A percentile compares a stretch with the other conserved stretches of the same genome.
These are phyloP conservation scores for Wallacemonas sp. DNA, from an alignment of 208 protist species.

Conservation along the genomic window DNA sequence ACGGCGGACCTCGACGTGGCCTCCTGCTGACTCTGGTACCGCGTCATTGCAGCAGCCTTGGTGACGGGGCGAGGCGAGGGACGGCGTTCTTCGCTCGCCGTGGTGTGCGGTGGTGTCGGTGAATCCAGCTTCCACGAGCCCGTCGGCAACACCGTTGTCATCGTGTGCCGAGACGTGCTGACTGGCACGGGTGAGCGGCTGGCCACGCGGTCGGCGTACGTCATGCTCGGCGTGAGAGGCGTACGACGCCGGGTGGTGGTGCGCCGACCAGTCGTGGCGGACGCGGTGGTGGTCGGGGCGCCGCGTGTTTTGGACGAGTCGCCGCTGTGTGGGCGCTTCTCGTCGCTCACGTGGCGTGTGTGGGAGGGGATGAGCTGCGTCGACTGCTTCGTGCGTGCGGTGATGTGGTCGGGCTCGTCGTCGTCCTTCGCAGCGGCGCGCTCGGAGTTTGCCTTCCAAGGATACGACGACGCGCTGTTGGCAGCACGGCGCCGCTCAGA, in stretches of 20 bases:
- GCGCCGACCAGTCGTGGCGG: constrained; percentile 12
- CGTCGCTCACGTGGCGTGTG: not conserved
- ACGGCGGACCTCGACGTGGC: too few relatives aligned
- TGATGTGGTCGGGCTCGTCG: constrained; percentile 2
- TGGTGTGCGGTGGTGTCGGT: constrained; percentile 19
- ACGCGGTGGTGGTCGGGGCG: not conserved
- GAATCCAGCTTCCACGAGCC: constrained; percentile 29
- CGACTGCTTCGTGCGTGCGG: not conserved
- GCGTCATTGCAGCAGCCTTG: not conserved
- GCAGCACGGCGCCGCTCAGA: not conserved
- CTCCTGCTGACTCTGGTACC: constrained; percentile 7
- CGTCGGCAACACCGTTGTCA: constrained; percentile 9
- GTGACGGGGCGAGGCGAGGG: not conserved
- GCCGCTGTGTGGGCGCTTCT: not conserved
- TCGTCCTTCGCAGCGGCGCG: not conserved
- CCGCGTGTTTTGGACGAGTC: constrained; percentile 3
- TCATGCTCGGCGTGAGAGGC: constrained; percentile 72
- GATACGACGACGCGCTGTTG: not conserved
- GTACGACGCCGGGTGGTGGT: constrained; percentile 40
- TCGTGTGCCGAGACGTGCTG: not conserved
- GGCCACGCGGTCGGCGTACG: constrained; percentile 51
- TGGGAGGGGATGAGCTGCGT: not conserved
- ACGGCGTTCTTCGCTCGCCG: not conserved
- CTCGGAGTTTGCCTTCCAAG: not conserved
- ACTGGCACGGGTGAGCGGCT: constrained; percentile 10